Base-by-base conservation (phyloP, 2,329 filamentous ascomycete genomes). In the Paecilomyces formosus region DNA sequence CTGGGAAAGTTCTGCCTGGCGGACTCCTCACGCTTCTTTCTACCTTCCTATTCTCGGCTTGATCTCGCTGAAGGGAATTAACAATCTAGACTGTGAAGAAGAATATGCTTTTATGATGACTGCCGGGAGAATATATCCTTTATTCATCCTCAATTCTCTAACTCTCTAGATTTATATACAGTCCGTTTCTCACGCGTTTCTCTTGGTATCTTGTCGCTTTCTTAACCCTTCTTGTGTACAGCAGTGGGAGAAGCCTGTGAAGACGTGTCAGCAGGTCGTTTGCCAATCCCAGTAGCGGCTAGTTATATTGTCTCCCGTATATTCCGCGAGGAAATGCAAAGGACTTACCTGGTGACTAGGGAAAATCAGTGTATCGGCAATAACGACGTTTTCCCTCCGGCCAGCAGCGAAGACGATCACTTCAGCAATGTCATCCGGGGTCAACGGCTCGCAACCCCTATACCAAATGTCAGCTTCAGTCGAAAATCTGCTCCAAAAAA, bases 351-450 rank as follows among this genome's bases (percentile, higher is more conserved):
- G 92, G 71, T 96, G 92, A 68, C 88, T 94, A 4, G 92, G 92
- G 75, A 88, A 96, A 56, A 97, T 80, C 61, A 97, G 76, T 5
- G 90, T 88, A 75, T 97, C 92, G 21, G 92, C 92, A 65, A 97
- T 76, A 21, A 96, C 90, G 4, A 96, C 90, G 71, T 97, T 97
- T 77, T 96, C 90, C 65, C 88, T 85, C 67, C 92, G 84, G 3
- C 88, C 88, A 3, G 89, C 91, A 1, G 88, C 82, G 70, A 96
- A 97, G 7, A 97, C 92, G 33, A 96, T 81, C 30, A 95, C 82
- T 77, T 97, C 92, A 12, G 92, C 92, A 69, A 97, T 92, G 69
- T 97, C 92, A 55, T 94, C 90, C 0, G 89, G 89, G 0, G 91
- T 96, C 65, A 97, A 79, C 49, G 92, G 92, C 64, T 95, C 89